Percentiles rank a stretch among this genome's conserved stretches.
Conservation (phyloP, 208 protist species). For the Acanthamoeba royreba region DNA sequence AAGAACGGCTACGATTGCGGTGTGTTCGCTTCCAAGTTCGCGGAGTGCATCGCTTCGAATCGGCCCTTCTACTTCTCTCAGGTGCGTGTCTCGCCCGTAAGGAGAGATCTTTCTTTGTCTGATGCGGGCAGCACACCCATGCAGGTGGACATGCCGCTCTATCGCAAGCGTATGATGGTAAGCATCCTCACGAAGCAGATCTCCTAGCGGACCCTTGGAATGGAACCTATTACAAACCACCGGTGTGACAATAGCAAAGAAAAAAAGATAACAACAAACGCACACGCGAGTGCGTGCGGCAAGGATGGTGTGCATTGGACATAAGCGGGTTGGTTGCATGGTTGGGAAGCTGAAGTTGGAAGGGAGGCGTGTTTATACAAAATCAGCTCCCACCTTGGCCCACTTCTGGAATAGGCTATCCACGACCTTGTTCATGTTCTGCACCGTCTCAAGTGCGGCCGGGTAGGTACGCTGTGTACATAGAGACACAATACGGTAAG, state of each 20-base stretch:
- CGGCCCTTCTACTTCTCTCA: slow-evolving; percentile 43
- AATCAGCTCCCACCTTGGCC: neutral
- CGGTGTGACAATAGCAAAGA: too few relatives aligned
- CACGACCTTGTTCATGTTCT: slow-evolving; percentile 79
- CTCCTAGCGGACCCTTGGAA: too few relatives aligned
- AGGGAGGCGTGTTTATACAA: slow-evolving; percentile 15
- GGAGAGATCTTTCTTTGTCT: too few relatives aligned
- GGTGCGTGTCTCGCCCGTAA: too few relatives aligned
- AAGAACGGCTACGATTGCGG: slow-evolving; percentile 70
- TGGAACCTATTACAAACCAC: too few relatives aligned
- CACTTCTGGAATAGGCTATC: slow-evolving; percentile 81
- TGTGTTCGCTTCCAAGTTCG: slow-evolving; percentile 67
- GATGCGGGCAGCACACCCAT: too few relatives aligned
- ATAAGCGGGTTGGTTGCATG: too few relatives aligned
- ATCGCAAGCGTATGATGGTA: neutral
- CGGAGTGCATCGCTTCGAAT: slow-evolving; percentile 44
- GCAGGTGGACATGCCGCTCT: neutral
- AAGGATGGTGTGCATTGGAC: too few relatives aligned
- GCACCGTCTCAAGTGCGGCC: slow-evolving; percentile 78
- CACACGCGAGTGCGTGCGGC: too few relatives aligned
- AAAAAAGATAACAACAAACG: too few relatives aligned
- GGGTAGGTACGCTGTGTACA: slow-evolving; percentile 61
- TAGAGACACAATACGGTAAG: neutral
- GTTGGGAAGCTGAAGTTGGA: too few relatives aligned
- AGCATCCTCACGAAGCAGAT: too few relatives aligned